Evolutionary conservation across 768 basidiomycete genomes (phyloP).

Genomic region (Tylopilus plumbeoviolaceoides): DNA sequence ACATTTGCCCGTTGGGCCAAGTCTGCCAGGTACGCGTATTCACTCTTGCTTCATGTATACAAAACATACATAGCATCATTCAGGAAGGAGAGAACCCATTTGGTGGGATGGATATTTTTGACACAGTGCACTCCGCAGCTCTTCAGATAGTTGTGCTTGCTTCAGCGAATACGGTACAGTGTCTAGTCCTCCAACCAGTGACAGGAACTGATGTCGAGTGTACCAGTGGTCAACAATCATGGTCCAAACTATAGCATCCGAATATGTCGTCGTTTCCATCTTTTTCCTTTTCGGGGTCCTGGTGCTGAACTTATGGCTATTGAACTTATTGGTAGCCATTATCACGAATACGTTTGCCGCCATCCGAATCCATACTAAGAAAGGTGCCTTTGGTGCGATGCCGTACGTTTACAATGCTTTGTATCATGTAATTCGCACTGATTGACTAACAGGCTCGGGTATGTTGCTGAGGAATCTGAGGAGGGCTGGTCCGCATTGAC

Average conservation of each 20-base stretch:
- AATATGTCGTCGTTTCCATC: conserved; percentile 79
- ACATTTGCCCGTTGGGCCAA: conserved; percentile 83
- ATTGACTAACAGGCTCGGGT: conserved; percentile 31
- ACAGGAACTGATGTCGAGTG: not conserved
- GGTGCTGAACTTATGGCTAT: conserved; percentile 92
- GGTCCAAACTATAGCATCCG: conserved; percentile 86
- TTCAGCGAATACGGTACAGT: conserved; percentile 61
- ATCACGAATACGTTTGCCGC: conserved; percentile 90
- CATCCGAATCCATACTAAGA: conserved; percentile 79
- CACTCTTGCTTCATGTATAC: not conserved
- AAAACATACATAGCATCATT: not conserved
- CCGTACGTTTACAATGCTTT: conserved; percentile 14
- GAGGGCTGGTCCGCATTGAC: conserved; percentile 44
- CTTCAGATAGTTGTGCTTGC: conserved; percentile 85
- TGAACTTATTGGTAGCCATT: conserved; percentile 90
- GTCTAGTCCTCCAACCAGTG: not conserved
- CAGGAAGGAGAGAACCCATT: conserved; percentile 68
- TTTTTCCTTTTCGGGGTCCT: conserved; percentile 85
- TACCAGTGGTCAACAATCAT: conserved; percentile 72
- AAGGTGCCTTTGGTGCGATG: conserved; percentile 87
- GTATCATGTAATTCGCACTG: not conserved
- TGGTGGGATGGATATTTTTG: conserved; percentile 70
- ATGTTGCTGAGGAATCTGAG: conserved; percentile 51
- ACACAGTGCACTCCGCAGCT: conserved; percentile 79
- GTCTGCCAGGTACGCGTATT: conserved; percentile 60